phyloP scores from a whole-genome alignment of 495 filamentous ascomycete species.

The Hypomontagnella submonticulosa region DNA sequence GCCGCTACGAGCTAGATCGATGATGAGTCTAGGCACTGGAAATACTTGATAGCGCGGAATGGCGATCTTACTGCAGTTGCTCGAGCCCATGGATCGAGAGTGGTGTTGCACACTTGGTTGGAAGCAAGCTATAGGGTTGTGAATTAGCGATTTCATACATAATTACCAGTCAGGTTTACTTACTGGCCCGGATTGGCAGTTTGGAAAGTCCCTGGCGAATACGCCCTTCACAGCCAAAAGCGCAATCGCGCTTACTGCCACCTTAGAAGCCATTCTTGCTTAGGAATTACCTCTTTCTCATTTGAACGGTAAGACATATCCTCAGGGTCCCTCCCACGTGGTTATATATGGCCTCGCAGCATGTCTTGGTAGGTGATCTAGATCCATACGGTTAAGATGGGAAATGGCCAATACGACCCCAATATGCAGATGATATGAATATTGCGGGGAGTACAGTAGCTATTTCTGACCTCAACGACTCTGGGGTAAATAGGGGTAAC shows the following conservation, averaged over 20 bases:
- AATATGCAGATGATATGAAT: conserved; percentile 27
- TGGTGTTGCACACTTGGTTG: conserved; percentile 57
- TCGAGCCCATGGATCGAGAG: conserved; percentile 49
- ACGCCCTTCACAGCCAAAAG: conserved; percentile 15
- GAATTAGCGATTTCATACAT: neutral
- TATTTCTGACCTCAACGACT: conserved; percentile 12
- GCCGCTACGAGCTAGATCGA: conserved; percentile 41
- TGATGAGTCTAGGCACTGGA: neutral
- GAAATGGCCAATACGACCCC: conserved; percentile 23
- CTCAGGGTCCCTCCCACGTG: conserved; percentile 1
- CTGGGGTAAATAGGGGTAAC: conserved; percentile 11
- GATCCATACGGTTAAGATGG: conserved; percentile 38
- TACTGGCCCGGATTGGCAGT: conserved; percentile 37
- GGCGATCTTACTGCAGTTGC: conserved; percentile 53
- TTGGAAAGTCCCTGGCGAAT: conserved; percentile 36
- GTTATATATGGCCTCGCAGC: conserved; percentile 20
- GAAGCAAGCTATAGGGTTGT: conserved; percentile 45
- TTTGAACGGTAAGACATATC: neutral
- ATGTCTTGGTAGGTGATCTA: conserved; percentile 16
- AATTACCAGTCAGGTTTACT: conserved; percentile 11
- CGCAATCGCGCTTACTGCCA: conserved; percentile 9
- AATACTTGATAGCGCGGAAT: neutral
- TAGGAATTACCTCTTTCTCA: neutral
- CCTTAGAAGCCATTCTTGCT: conserved; percentile 16
- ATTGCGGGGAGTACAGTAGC: conserved; percentile 30